Base-by-base conservation (phyloP, 1,139 yeast genomes). In the Geotrichum bryndzae region DNA sequence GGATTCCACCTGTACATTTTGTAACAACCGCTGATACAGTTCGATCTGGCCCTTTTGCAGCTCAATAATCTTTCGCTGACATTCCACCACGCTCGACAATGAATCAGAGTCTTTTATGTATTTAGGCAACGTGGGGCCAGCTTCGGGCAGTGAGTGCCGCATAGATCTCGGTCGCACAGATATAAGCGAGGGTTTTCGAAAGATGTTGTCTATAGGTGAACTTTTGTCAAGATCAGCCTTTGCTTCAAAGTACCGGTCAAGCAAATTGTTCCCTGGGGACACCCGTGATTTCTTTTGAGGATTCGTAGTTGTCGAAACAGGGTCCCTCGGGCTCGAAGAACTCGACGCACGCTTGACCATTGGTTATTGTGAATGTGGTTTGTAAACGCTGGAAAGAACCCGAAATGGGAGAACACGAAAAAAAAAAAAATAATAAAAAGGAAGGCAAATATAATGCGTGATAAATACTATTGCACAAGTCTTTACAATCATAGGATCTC, bases 51-150 rank as follows among this genome's bases (percentile, higher is more conserved):
- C 35, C 38, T 56, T 53, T 27, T 56, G 59, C 11, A 60, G 56
- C 11, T 56, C 57, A n/a, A 60, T 60, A 18, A 60, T 51, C 45
- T 60, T 60, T 4, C 23, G 15, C 33, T 60, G 62, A 41, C 23
- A 41, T 2, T 41, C 48, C 23, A 41, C 23, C 48, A n/a, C 8
- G 18, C 10, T 41, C 22, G 5, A n/a, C 23, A 41, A n/a, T 15
- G 6, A 4, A 7, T 41, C 48, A 15, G 48, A 41, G 18, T 41
- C 22, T 13, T 41, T 15, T 41, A n/a, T 18, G 6, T 41, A 6
- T n/a, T n/a, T n/a, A n/a, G 18, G 3, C 18, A 18, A 7, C n/a
- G 48, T n/a, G 10, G 48, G n/a, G 1, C 22, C 3, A 41, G 48
- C 23, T 8, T 41, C 48, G 4, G 48, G 48, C 22, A 41, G 22